phyloP scores from a whole-genome alignment of 345 rosid species.

The Lumnitzera racemosa region DNA sequence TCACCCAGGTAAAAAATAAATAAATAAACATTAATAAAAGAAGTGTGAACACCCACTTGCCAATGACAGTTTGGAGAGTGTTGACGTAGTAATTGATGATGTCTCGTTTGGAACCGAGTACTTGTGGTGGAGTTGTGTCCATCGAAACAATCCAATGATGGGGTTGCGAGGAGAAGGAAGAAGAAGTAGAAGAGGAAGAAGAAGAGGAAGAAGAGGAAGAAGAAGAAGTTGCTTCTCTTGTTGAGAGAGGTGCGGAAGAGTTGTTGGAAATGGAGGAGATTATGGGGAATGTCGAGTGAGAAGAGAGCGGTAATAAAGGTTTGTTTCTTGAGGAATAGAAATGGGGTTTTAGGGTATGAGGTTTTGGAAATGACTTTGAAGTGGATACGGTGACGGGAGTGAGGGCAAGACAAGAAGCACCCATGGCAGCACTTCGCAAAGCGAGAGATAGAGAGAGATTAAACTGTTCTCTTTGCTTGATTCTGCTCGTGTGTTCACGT shows the following conservation, averaged over 20 bases:
- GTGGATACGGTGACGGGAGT: background rate
- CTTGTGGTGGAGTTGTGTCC: conserved; percentile 38
- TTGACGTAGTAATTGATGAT: conserved; percentile 53
- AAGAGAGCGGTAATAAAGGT: no score
- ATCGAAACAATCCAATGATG: conserved; percentile 60
- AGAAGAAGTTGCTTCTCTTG: conserved; percentile 21
- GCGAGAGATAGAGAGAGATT: no score
- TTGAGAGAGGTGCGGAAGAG: background rate
- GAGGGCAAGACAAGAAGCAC: conserved; percentile 1
- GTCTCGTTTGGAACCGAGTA: conserved; percentile 38
- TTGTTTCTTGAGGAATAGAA: no score
- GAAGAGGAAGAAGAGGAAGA: conserved; percentile 15
- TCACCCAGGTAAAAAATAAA: background rate
- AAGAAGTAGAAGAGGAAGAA: conserved; percentile 15
- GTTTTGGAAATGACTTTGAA: background rate
- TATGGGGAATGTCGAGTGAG: no score
- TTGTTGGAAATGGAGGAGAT: background rate
- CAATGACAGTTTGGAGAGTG: conserved; percentile 42
- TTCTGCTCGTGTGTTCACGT: no score
- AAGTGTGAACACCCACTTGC: conserved; percentile 34
- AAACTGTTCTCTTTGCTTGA: no score
- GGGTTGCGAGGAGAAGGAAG: conserved; percentile 14
- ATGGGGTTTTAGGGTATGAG: no score
- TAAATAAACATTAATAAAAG: background rate
- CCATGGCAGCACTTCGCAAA: background rate